phyloP scores from a whole-genome alignment of 1,284 basidiomycete species.

The Fomitopsis pinicola region DNA sequence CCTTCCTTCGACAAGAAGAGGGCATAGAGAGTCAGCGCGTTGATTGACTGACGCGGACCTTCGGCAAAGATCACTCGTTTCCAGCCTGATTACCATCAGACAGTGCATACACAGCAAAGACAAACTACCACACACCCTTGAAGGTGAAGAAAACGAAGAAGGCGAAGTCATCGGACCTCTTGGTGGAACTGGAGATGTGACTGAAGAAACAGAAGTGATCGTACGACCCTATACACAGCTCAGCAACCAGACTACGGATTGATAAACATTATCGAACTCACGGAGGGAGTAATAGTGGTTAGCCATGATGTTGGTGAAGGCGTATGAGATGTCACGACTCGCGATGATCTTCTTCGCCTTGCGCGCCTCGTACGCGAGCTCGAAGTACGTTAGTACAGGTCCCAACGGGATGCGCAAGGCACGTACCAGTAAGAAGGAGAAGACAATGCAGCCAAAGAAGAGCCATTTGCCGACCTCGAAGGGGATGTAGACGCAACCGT shows the following conservation, averaged over 20 bases:
- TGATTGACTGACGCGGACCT: conserved; percentile 97
- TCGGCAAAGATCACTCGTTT: conserved; percentile 92
- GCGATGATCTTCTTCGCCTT: conserved; percentile 93
- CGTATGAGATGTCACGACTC: conserved; percentile 94
- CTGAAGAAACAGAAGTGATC: conserved; percentile 98
- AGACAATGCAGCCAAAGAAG: conserved; percentile 97
- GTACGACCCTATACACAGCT: conserved; percentile 69
- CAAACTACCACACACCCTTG: conserved; percentile 66
- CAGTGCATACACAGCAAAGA: not conserved
- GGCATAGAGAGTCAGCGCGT: conserved; percentile 89
- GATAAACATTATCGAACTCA: conserved; percentile 36
- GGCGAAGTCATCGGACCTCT: conserved; percentile 94
- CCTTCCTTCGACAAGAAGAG: conserved; percentile 79
- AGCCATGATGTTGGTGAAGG: conserved; percentile 96
- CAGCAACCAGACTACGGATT: not conserved
- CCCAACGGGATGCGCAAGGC: not conserved
- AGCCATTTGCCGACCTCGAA: conserved; percentile 93
- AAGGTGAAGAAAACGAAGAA: conserved; percentile 99
- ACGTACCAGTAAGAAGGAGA: conserved; percentile 88
- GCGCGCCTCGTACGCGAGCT: conserved; percentile 88
- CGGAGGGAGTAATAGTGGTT: conserved; percentile 93
- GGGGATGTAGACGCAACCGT: conserved; percentile 82
- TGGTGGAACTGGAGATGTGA: conserved; percentile 93
- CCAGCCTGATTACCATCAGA: conserved; percentile 63
- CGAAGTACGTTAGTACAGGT: conserved; percentile 2